A percentile compares a stretch with the other conserved stretches of the same genome.
These are phyloP conservation scores for Lenwebbia sp. DNA, from an alignment of 345 rosid genomes.

Conservation along the genomic window DNA sequence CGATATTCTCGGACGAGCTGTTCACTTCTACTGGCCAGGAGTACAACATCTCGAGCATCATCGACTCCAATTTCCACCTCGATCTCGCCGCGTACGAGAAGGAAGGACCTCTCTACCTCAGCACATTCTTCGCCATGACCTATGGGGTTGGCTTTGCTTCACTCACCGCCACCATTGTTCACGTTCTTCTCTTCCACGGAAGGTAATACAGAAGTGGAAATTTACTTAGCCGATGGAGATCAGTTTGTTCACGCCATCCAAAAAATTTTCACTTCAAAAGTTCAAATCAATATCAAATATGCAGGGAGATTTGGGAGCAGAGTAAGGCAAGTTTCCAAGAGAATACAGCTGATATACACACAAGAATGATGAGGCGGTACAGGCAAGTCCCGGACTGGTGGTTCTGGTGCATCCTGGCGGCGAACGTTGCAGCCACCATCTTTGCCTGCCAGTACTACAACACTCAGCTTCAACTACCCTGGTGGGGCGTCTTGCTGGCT, in stretches of 20 bases:
- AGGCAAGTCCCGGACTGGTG: conserved; percentile 90
- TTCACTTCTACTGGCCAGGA: conserved; percentile 60
- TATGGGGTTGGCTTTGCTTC: conserved; percentile 93
- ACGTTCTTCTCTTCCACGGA: conserved; percentile 86
- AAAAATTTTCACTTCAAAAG: neutral
- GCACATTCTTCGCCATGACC: conserved; percentile 79
- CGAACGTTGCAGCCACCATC: conserved; percentile 50
- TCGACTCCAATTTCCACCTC: conserved; percentile 65
- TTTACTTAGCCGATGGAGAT: neutral
- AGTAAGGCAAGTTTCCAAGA: conserved; percentile 67
- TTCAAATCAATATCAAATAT: neutral
- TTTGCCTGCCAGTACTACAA: conserved; percentile 84
- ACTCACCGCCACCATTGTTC: conserved; percentile 72
- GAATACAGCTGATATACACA: conserved; percentile 56
- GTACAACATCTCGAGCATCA: conserved; percentile 65
- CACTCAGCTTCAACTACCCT: conserved; percentile 84
- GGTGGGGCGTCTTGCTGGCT: conserved; percentile 99
- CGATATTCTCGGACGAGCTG: conserved; percentile 66
- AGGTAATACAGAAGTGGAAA: conserved; percentile 23
- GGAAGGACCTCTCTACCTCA: conserved; percentile 75
- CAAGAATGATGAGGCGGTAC: conserved; percentile 69
- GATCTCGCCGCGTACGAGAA: conserved; percentile 61
- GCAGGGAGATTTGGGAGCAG: conserved; percentile 88
- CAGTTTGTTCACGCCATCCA: neutral
- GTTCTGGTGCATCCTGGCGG: conserved; percentile 65